phyloP scores from a whole-genome alignment of 495 filamentous ascomycete species.

The Hypoxylon intermedium region DNA sequence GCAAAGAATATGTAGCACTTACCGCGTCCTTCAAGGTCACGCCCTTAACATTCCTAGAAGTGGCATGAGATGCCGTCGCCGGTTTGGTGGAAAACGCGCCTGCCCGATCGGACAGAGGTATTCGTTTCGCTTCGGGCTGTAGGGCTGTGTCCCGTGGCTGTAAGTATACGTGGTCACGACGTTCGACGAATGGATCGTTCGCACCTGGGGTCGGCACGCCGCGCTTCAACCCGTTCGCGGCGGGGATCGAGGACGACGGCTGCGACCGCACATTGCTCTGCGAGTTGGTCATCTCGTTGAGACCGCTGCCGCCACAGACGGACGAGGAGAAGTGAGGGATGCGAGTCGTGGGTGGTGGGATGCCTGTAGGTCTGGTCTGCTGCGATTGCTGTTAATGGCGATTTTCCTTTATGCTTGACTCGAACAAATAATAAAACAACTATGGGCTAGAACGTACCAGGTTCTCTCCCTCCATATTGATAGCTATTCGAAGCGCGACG shows the following conservation, averaged over 20 bases:
- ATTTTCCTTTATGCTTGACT: neutral
- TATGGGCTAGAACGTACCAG: constrained; percentile 38
- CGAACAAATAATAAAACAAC: no score
- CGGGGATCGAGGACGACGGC: constrained; percentile 57
- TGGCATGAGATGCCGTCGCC: constrained; percentile 4
- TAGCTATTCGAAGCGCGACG: constrained; percentile 38
- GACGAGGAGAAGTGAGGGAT: constrained; percentile 28
- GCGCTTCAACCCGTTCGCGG: constrained; percentile 48
- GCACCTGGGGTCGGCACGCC: constrained; percentile 43
- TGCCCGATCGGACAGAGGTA: constrained; percentile 64
- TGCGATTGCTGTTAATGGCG: constrained; percentile 11
- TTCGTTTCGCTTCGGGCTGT: constrained; percentile 64
- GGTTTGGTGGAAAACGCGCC: constrained; percentile 54
- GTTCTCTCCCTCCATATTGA: constrained; percentile 56
- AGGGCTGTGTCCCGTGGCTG: constrained; percentile 35
- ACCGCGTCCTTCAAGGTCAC: constrained; percentile 33
- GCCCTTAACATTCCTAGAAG: constrained; percentile 30
- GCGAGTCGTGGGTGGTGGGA: constrained; percentile 19
- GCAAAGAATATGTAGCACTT: constrained; percentile 14
- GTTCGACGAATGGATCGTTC: constrained; percentile 23
- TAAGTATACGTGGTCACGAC: constrained; percentile 22
- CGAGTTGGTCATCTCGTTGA: constrained; percentile 62
- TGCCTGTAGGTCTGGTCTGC: constrained; percentile 23
- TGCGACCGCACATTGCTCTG: constrained; percentile 72
- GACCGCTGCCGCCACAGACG: constrained; percentile 18